Conservation (phyloP, 1,139 yeast species). For the Casaregolazyma suthepensis region DNA sequence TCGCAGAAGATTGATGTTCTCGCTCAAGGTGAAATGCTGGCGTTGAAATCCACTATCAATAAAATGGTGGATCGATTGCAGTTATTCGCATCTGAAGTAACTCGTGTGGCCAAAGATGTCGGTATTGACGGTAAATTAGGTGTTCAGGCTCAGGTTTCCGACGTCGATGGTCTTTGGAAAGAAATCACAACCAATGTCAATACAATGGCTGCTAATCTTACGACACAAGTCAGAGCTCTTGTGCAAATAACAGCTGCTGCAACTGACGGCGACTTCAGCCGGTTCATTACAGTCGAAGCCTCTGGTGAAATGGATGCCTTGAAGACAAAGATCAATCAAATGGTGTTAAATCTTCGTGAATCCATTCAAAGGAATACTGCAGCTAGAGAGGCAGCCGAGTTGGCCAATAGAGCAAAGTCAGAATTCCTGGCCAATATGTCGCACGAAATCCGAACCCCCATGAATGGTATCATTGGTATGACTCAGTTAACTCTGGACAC, state of each 20-base stretch:
- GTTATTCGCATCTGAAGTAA: constrained; percentile 81
- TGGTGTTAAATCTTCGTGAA: constrained; percentile 82
- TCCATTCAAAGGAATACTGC: constrained; percentile 88
- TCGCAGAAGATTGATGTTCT: constrained; percentile 84
- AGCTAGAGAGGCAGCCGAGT: constrained; percentile 89
- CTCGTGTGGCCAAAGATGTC: constrained; percentile 85
- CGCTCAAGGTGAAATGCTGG: constrained; percentile 79
- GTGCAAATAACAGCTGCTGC: constrained; percentile 93
- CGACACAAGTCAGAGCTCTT: constrained; percentile 88
- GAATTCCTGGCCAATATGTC: constrained; percentile 89
- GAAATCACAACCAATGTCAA: constrained; percentile 90
- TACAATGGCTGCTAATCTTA: constrained; percentile 86
- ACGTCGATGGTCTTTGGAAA: constrained; percentile 88
- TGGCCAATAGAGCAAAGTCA: constrained; percentile 85
- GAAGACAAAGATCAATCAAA: constrained; percentile 83
- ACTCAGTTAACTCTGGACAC: constrained; percentile 84
- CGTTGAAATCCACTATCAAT: constrained; percentile 72
- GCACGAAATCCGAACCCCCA: constrained; percentile 86
- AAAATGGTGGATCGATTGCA: constrained; percentile 91
- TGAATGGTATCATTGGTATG: constrained; percentile 91
- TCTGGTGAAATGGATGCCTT: constrained; percentile 92
- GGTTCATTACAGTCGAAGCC: constrained; percentile 86
- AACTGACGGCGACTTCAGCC: constrained; percentile 86
- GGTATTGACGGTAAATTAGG: constrained; percentile 92
- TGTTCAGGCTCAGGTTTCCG: constrained; percentile 84